A percentile compares a stretch with the other conserved stretches of the same genome.
Conservation (phyloP, 164 flowering plant genomes). For the Taxillus chinensis region DNA sequence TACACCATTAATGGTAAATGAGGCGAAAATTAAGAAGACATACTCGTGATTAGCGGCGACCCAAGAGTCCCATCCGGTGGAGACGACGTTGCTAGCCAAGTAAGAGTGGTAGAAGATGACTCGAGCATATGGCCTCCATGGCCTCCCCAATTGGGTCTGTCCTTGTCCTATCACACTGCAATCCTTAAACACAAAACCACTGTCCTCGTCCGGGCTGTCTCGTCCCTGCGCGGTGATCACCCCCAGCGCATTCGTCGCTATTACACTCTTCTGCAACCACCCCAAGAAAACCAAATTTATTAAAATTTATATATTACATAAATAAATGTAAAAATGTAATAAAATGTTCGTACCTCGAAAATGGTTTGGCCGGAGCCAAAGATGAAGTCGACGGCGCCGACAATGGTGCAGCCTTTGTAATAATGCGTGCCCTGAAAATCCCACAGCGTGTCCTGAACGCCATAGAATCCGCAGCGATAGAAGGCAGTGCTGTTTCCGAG, state of each 20-base stretch:
- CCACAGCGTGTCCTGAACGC: constrained; percentile 1
- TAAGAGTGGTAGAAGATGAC: neutral
- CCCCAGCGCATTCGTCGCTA: neutral
- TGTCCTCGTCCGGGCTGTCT: neutral
- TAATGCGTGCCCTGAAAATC: neutral
- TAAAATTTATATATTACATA: neutral
- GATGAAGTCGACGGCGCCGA: neutral
- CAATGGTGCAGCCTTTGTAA: neutral
- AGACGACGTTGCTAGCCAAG: neutral
- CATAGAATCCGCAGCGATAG: neutral
- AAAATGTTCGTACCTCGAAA: neutral
- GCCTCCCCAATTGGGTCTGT: neutral
- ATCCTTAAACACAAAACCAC: neutral
- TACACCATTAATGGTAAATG: no score
- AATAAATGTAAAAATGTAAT: neutral
- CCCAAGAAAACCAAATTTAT: no score
- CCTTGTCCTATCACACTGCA: neutral
- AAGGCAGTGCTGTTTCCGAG: neutral
- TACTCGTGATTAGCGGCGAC: neutral
- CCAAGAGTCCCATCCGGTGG: neutral
- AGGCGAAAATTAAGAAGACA: neutral
- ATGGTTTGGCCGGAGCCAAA: neutral
- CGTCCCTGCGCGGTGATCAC: neutral
- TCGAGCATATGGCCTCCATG: neutral
- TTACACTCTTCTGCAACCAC: neutral